Base-by-base conservation (phyloP, 805 yeast species). In the Candida xiaguanensis region DNA sequence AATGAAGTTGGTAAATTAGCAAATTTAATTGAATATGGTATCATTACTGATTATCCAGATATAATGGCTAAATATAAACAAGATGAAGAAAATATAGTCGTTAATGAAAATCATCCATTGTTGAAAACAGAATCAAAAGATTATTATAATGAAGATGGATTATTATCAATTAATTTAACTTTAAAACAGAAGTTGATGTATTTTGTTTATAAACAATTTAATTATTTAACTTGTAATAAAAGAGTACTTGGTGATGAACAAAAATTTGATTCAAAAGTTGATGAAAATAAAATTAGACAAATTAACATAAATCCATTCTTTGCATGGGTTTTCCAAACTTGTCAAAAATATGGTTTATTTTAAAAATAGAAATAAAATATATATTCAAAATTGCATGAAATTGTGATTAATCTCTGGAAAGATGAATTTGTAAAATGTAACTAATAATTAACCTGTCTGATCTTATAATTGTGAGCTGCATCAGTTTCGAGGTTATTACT, bases 21-120 rank as follows among this genome's bases (percentile, higher is more conserved):
- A 13, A 34, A 43, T 2, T 31, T 68, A 8, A 29, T 38, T 2
- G 66, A 64, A 31, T 66, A 55, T 41, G 74, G 71, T 1, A 46
- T 68, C 8, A 58, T 68, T 27, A 41, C 60, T 5, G 74, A 68
- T 40, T 42, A 41, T 20, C 73, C 74, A 0, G 70, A 59, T 38
- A 16, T 27, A 5, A 63, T 67, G 69, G 47, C 48, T 15, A 51
- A 36, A 27, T 24, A 27, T 25, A 43, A 28, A 8, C 8, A 13
- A 22, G 14, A 18, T 38, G 32, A 34, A 43, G 34, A 43, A 38
- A 15, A 37, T 40, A 5, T 28, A 7, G 19, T 16, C 5, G 31
- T 28, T 5, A 28, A 11, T 28, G 31, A 28, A 15, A 15, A 15
- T 8, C 31, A 28, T 28, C 31, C 31, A 15, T 20, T 40, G 27